phyloP scores from a whole-genome alignment of 345 rosid species.

The Lepidium aucheri region DNA sequence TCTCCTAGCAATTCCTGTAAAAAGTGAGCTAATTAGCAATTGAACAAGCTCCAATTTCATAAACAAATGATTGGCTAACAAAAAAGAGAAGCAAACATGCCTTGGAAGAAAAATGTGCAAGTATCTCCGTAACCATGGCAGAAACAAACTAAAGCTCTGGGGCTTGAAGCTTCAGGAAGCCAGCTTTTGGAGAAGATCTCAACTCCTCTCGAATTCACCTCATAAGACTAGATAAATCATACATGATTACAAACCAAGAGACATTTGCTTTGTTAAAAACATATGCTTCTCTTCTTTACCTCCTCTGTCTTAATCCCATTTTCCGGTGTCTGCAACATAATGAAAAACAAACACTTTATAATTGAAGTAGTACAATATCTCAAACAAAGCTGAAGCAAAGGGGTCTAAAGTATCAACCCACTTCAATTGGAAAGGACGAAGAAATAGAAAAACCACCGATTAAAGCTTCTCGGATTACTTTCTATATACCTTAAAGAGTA shows the following conservation, averaged over 20 bases:
- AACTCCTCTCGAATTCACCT: constrained; percentile 76
- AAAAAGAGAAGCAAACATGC: constrained; percentile 26
- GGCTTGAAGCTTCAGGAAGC: constrained; percentile 58
- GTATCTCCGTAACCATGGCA: constrained; percentile 99
- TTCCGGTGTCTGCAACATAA: constrained; percentile 49
- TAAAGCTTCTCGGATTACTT: neutral
- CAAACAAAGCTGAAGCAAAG: neutral
- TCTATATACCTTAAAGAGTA: constrained; percentile 60
- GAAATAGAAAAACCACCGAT: neutral
- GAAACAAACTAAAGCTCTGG: constrained; percentile 66
- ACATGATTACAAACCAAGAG: neutral
- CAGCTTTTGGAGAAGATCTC: constrained; percentile 82
- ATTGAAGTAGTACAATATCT: neutral
- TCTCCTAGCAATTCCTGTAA: constrained; percentile 81
- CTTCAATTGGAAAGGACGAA: neutral
- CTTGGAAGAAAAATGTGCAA: constrained; percentile 94
- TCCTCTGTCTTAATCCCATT: constrained; percentile 64
- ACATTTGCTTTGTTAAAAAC: neutral
- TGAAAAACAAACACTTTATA: neutral
- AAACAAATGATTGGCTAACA: neutral
- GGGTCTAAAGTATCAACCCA: constrained; percentile 8
- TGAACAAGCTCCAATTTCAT: neutral
- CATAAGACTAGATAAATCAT: constrained; percentile 47
- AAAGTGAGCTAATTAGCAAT: constrained; percentile 10
- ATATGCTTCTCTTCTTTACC: constrained; percentile 32